Evolutionary conservation across 1,284 basidiomycete species (phyloP).

Genomic region (Rhodofomes roseus): DNA sequence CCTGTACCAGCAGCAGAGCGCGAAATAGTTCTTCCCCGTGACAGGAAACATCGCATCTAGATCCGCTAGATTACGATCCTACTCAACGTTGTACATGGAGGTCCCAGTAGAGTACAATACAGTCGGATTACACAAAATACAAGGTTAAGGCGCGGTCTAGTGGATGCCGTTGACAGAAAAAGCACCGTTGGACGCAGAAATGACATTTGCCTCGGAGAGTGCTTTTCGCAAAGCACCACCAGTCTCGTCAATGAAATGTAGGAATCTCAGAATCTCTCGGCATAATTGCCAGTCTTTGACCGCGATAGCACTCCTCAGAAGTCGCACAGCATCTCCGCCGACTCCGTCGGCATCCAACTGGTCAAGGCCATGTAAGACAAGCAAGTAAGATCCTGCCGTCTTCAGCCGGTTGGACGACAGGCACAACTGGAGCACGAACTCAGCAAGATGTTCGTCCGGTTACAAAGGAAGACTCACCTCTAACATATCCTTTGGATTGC

Average conservation of each 20-base stretch:
- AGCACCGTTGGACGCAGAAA: conserved; percentile 2
- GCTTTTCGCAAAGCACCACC: conserved; percentile 70
- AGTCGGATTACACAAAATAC: background rate
- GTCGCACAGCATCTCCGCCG: conserved; percentile 67
- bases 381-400: conserved; percentile 90
- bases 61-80: background rate
- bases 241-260: conserved; percentile 86
- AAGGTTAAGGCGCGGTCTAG: no score
- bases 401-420: conserved; percentile 73
- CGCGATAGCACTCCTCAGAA: conserved; percentile 72
- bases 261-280: conserved; percentile 86
- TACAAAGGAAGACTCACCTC: conserved; percentile 49
- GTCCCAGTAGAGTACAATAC: background rate
- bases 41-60: background rate
- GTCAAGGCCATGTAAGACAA: conserved; percentile 92
- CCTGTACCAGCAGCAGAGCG: background rate
- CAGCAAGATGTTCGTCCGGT: background rate
- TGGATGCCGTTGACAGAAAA: no score
- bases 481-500: conserved; percentile 87
- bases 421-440: conserved; percentile 54
- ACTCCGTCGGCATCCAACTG: conserved; percentile 78
- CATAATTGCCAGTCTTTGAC: conserved; percentile 80
- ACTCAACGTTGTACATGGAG: background rate
- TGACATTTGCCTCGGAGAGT: conserved; percentile 36
- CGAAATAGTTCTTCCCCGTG: background rate